Conservation (phyloP, 148 eudicot species). For the Heliosperma pusillum region DNA sequence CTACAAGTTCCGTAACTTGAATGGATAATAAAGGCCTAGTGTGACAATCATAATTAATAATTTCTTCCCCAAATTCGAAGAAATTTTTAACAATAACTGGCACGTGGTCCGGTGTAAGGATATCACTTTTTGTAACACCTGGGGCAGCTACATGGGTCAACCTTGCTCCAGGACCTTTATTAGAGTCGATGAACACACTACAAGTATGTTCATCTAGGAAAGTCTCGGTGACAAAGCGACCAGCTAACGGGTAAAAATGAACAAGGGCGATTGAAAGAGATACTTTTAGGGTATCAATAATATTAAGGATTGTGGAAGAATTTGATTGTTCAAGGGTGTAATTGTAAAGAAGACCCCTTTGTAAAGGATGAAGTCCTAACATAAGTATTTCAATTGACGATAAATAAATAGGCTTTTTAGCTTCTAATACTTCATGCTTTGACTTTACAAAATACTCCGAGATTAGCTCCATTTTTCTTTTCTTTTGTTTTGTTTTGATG, state of each 20-base stretch:
- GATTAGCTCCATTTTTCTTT: constrained; percentile 6
- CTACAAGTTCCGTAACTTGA: constrained; percentile 56
- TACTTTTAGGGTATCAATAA: neutral
- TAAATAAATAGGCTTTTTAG: constrained; percentile 23
- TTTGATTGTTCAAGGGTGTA: neutral
- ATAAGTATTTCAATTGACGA: neutral
- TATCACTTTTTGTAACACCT: constrained; percentile 23
- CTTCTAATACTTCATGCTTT: neutral
- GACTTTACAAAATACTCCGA: constrained; percentile 26
- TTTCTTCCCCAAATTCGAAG: constrained; percentile 25
- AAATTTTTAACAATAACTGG: constrained; percentile 28
- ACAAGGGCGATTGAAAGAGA: constrained; percentile 12
- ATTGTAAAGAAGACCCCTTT: constrained; percentile 23
- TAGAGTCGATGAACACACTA: constrained; percentile 26
- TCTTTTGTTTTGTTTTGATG: too few relatives aligned
- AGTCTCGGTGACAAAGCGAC: constrained; percentile 14
- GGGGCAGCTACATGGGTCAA: constrained; percentile 36
- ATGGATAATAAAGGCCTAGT: constrained; percentile 38
- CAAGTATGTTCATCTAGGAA: constrained; percentile 5
- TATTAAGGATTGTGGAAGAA: neutral
- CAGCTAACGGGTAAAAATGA: constrained; percentile 22
- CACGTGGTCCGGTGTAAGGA: constrained; percentile 26
- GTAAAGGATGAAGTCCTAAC: constrained; percentile 14
- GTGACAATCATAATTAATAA: constrained; percentile 47
- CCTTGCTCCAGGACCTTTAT: constrained; percentile 40